Base-by-base conservation (phyloP, 768 basidiomycete genomes). In the Cystobasidium tubakii region DNA sequence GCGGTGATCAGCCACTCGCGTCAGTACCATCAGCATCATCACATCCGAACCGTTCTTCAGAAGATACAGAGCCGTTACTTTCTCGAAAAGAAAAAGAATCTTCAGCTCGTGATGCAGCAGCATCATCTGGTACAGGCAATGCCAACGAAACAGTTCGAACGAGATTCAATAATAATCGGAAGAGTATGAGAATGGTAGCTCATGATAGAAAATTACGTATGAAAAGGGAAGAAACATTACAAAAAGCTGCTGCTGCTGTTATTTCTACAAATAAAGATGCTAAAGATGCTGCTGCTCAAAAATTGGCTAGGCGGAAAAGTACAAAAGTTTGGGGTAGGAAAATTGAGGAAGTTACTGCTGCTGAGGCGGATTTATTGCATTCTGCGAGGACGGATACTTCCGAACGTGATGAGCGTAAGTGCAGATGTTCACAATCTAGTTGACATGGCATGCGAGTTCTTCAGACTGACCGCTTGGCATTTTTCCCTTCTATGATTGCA, bases 301-400 rank as follows among this genome's bases (percentile, higher is more conserved):
- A 84, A 73, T 81, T 88, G 64, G 79, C 88, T 76, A 85, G 92
- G 53, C 88, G 91, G 81, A 85, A 91, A 79, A 92, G 91, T 79
- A 95, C 94, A 25, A 97, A 94, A 81, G 84, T 99, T 70, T 99
- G 96, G 92, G 94, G 91, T 12, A 91, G 90, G 79, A 88, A 87
- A 77, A 82, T 97, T 50, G 94, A 96, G 79, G 96, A 99, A 81
- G 92, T 98, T 62, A 92, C 89, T 3, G 88, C 92, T 25, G 86
- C 85, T 23, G 87, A 89, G 74, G 39, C 64, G 19, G 83, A 80
- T 13, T 80, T 84, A 43, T 78, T 79, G 69, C 70, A 82, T 76
- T 75, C 85, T 9, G 79, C 83, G 27, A 86, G 87, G 1, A 88
- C 89, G 57, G 87, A 77, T 2, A 62, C 88, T 6, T 85, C 88